Evolutionary conservation across 345 rosid genomes (phyloP).

Genomic region (Chamaenerion angustifolium): DNA sequence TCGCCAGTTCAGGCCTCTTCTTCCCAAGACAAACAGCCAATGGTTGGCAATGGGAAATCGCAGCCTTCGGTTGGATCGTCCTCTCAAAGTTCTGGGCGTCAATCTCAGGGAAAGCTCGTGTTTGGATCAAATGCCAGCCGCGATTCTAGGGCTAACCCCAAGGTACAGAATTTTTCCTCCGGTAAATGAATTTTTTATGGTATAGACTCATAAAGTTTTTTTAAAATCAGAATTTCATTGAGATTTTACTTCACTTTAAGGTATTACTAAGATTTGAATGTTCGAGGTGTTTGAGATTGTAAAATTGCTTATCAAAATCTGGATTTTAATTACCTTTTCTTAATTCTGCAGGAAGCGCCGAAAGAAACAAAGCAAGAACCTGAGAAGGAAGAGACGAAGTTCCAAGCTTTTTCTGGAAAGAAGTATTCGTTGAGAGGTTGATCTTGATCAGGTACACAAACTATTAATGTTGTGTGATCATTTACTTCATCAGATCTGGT

Average conservation of each 20-base stretch:
- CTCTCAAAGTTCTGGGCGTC: constrained; percentile 18
- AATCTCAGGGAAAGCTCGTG: constrained; percentile 90
- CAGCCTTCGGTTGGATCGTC: constrained; percentile 33
- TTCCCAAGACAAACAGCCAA: constrained; percentile 41
- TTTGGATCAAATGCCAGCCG: constrained; percentile 54
- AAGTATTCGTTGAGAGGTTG: constrained; percentile 90
- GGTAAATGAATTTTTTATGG: no score
- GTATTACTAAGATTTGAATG: no score
- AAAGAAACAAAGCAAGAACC: constrained; percentile 49
- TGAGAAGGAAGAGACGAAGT: constrained; percentile 65
- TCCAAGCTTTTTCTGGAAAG: constrained; percentile 80
- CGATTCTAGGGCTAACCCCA: constrained; percentile 25
- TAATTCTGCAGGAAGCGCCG: constrained; percentile 34
- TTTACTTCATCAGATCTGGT: no score
- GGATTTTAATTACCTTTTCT: no score
- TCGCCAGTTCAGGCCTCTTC: constrained; percentile 26
- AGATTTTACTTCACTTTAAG: no score
- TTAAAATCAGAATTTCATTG: no score
- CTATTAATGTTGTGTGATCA: no score
- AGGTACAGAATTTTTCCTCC: constrained; percentile 15
- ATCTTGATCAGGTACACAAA: constrained; percentile 7
- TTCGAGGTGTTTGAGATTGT: no score
- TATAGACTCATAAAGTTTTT: no score
- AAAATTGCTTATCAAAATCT: no score
- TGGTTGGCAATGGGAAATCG: constrained; percentile 28